Evolutionary conservation across 768 basidiomycete species (phyloP), one percentile per base, ranked within the genome.

Genomic region (Lactarius vividus): DNA sequence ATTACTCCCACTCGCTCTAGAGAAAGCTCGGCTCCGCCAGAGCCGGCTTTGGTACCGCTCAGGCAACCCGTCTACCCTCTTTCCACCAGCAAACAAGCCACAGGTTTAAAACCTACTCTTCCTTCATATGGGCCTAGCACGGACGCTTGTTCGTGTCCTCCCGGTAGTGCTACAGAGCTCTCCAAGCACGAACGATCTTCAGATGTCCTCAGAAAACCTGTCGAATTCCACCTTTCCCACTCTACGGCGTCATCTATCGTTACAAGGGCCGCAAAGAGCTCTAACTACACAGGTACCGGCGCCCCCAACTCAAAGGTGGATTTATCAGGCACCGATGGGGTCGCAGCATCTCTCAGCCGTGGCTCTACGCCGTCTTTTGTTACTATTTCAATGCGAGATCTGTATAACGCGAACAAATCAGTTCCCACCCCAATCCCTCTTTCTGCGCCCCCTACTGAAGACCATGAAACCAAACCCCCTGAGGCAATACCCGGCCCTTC

Each of bases 321-420:
- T 55, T 39, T 18, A 35, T 26, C 31, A 18, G 20, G 40, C 35
- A 35, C 42, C 23, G 44, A 18, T 23, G 59, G 52, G 23, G 26
- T 52, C 13, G 4, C 18, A 8, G 8, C 44, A 20, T 57, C 49
- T 35, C 54, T 20, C 13, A 18, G 11, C 23, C n/a, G 7, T 33
- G 16, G n/a, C 23, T 40, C 28, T n/a, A 31, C 65, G 33, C 18
- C 18, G 31, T n/a, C 65, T 23, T 42, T 62, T 26, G 31, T 31
- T 33, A 44, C 56, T 11, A 53, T 62, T 11, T 66, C 65, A 3
- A 58, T 62, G 39, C 31, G 42, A 29, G 65, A 58, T 31, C 10
- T 62, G 9, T 62, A 66, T 28, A 44, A 52, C 11, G 28, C 56
- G 28, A 62, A 49, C 8, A 28, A 39, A 20, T 13, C 39, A 1